A percentile compares a stretch with the other conserved stretches of the same genome.
Conservation (phyloP, 2,329 filamentous ascomycete species). For the Aspergillus thermomutatus region DNA sequence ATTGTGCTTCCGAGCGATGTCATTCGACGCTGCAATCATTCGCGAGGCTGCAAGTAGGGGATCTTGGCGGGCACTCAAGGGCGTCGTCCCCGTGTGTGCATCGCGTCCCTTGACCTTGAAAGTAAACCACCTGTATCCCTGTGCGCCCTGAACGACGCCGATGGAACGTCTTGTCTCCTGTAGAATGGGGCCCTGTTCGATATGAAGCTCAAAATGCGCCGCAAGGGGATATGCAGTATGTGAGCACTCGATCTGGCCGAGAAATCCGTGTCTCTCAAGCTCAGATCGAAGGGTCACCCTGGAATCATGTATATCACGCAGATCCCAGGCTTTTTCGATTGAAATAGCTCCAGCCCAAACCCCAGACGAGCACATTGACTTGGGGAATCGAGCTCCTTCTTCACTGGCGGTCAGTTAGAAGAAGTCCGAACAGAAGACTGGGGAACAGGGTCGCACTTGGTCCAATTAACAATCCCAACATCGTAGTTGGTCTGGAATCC, state of each 20-base stretch:
- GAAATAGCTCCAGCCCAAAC: conserved; percentile 68
- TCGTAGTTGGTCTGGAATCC: conserved; percentile 63
- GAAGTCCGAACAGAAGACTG: neutral
- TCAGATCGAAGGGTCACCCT: conserved; percentile 59
- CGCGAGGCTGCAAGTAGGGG: conserved; percentile 62
- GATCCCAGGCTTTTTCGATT: conserved; percentile 56
- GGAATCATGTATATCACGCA: conserved; percentile 56
- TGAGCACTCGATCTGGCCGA: conserved; percentile 55
- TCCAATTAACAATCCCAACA: conserved; percentile 63
- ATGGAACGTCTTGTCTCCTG: conserved; percentile 60
- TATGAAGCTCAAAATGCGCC: conserved; percentile 77
- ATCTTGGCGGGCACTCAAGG: conserved; percentile 59
- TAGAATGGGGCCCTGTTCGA: conserved; percentile 73
- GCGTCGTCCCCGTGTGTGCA: conserved; percentile 68
- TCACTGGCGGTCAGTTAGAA: conserved; percentile 49
- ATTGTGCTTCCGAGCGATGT: conserved; percentile 53
- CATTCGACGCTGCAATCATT: conserved; percentile 62
- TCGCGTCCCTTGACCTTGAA: conserved; percentile 62
- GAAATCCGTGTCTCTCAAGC: conserved; percentile 64
- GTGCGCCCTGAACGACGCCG: conserved; percentile 64
- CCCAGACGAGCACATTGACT: conserved; percentile 68
- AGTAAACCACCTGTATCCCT: conserved; percentile 68
- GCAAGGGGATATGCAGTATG: conserved; percentile 59
- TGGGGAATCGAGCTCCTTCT: conserved; percentile 73
- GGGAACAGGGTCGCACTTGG: conserved; percentile 20